Evolutionary conservation across 148 eudicot genomes (phyloP).

Genomic region (Diospyros lotus): DNA sequence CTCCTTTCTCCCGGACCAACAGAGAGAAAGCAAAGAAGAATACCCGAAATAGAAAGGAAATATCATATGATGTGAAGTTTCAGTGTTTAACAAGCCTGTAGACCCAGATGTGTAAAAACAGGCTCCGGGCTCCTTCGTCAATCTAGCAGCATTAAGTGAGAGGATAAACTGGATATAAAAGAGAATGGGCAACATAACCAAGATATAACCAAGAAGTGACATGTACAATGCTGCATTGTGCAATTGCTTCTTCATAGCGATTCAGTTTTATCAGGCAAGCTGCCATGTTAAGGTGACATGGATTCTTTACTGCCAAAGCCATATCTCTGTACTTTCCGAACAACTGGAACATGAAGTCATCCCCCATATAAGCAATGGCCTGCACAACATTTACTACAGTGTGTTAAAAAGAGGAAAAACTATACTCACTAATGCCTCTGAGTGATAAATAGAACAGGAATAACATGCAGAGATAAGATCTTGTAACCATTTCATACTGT

Average conservation of each 20-base stretch:
- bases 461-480: constrained; percentile 1
- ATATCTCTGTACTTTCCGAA: constrained; percentile 92
- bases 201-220: constrained; percentile 9
- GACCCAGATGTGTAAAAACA: not conserved
- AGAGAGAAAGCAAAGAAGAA: not conserved
- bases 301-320: constrained; percentile 97
- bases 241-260: constrained; percentile 86
- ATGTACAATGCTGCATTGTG: constrained; percentile 82
- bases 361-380: constrained; percentile 99
- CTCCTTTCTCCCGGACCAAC: not conserved
- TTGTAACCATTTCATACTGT: constrained; percentile 91
- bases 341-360: constrained; percentile 98
- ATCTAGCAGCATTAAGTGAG: not conserved
- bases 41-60: not conserved
- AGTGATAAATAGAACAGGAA: not conserved
- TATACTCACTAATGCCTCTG: not conserved
- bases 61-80: no score
- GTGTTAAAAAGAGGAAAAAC: constrained; percentile 1
- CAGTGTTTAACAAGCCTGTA: not conserved
- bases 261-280: constrained; percentile 85
- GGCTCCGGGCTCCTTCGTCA: not conserved
- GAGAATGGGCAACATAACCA: not conserved
- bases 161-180: not conserved
- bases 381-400: constrained; percentile 17
- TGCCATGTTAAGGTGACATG: constrained; percentile 96